Conservation (phyloP, 192 early-diverging fungal species). For the Gigaspora rosea region DNA sequence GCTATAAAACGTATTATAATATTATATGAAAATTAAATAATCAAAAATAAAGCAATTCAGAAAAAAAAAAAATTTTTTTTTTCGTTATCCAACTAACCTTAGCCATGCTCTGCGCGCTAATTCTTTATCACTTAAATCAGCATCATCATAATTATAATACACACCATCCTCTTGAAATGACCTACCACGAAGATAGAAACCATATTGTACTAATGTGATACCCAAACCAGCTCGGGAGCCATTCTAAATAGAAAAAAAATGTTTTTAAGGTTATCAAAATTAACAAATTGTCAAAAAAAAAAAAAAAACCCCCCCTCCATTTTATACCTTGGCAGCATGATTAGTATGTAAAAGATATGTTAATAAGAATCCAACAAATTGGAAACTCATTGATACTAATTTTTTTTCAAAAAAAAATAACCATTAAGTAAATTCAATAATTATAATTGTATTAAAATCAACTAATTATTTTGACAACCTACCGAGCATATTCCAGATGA, state of each 20-base stretch:
- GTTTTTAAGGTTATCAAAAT: neutral
- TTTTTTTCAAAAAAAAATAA: neutral
- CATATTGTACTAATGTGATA: constrained; percentile 78
- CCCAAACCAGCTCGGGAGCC: constrained; percentile 80
- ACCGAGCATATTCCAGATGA: constrained; percentile 79
- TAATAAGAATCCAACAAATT: constrained; percentile 87
- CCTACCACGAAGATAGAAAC: constrained; percentile 68
- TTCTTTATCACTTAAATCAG: constrained; percentile 40
- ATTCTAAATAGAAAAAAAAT: constrained; percentile 45
- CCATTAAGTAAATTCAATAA: neutral
- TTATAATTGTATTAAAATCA: neutral
- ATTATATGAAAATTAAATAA: constrained; percentile 38
- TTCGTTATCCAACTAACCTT: constrained; percentile 25
- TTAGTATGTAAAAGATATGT: constrained; percentile 88
- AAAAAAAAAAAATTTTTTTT: neutral
- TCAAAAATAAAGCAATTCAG: neutral
- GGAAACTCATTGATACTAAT: constrained; percentile 74
- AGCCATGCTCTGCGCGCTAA: constrained; percentile 39
- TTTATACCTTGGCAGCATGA: constrained; percentile 75
- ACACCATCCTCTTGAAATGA: constrained; percentile 24
- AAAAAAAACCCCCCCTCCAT: no score
- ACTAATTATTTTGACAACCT: constrained; percentile 24
- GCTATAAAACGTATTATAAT: constrained; percentile 40
- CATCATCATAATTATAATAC: constrained; percentile 26
- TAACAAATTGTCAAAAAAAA: neutral